Conservation (phyloP, 768 basidiomycete genomes). For the Agaricus blazei region DNA sequence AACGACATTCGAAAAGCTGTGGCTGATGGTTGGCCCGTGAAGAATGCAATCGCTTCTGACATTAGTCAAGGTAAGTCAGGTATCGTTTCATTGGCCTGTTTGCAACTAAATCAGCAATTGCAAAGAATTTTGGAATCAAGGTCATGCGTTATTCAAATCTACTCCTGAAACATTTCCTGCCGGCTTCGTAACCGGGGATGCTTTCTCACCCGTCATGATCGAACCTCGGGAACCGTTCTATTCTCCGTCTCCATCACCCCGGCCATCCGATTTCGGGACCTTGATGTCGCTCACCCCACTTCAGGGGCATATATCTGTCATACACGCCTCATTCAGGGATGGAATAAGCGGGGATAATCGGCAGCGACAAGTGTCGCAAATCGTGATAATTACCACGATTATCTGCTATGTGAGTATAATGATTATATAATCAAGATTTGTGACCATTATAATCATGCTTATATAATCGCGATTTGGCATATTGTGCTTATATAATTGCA, state of each 20-base stretch:
- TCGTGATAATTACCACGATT: too few species aligned
- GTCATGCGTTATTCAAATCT: slow-evolving; percentile 53
- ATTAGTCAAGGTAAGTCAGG: slow-evolving; percentile 21
- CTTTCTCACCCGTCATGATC: slow-evolving; percentile 39
- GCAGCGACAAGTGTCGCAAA: too few species aligned
- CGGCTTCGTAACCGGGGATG: slow-evolving; percentile 50
- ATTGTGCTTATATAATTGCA: too few species aligned
- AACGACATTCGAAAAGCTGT: slow-evolving; percentile 33
- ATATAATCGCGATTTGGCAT: too few species aligned
- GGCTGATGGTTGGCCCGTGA: slow-evolving; percentile 31
- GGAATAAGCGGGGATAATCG: too few species aligned
- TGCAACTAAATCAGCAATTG: too few species aligned
- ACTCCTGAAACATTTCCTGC: slow-evolving; percentile 47
- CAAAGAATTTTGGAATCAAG: slow-evolving; percentile 56
- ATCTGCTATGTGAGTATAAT: too few species aligned
- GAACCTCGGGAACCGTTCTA: slow-evolving; percentile 18
- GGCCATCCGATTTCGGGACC: slow-evolving; percentile 4
- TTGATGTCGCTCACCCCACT: slow-evolving; percentile 23
- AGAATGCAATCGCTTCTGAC: slow-evolving; percentile 31
- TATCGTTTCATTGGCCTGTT: too few species aligned
- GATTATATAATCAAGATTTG: too few species aligned
- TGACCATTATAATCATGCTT: too few species aligned
- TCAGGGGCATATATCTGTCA: slow-evolving; percentile 40
- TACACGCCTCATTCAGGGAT: slow-evolving; percentile 34
- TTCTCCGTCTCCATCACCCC: slow-evolving; percentile 11